Conservation (phyloP, 208 protist species). For the Trichomonas vaginalis region DNA sequence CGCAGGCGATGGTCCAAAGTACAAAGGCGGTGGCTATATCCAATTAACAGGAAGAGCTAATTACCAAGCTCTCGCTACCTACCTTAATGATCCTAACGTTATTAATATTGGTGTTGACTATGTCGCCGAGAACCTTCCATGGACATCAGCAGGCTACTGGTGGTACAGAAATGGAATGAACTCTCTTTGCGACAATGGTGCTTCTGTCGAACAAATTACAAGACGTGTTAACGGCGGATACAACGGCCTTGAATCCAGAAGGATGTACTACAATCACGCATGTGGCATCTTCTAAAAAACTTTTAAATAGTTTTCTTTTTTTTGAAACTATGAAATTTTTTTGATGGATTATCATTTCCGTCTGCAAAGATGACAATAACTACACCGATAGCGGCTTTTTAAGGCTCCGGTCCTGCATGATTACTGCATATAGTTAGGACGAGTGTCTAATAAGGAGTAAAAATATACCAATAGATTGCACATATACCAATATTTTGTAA, state of each 20-base stretch:
- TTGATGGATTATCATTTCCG: no score
- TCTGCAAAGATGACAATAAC: no score
- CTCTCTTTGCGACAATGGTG: not conserved
- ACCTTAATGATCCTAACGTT: not conserved
- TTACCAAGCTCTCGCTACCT: not conserved
- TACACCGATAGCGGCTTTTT: no score
- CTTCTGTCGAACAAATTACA: not conserved
- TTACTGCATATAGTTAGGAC: no score
- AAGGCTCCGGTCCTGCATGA: no score
- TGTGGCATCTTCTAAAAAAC: not conserved
- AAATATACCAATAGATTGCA: no score
- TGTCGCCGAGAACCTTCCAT: not conserved
- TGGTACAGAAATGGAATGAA: conserved; percentile 11
- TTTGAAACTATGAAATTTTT: no score
- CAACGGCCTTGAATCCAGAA: not conserved
- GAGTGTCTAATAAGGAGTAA: no score
- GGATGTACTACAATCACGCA: not conserved
- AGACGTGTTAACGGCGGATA: not conserved
- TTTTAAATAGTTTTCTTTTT: no score
- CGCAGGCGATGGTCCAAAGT: not conserved
- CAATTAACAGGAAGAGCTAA: not conserved
- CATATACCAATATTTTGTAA: no score
- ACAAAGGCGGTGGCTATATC: conserved; percentile 12
- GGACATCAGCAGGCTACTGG: conserved; percentile 19
- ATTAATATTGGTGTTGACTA: conserved; percentile 4